phyloP scores from a whole-genome alignment of 495 filamentous ascomycete species.

The Hapsidospora chrysogenum region DNA sequence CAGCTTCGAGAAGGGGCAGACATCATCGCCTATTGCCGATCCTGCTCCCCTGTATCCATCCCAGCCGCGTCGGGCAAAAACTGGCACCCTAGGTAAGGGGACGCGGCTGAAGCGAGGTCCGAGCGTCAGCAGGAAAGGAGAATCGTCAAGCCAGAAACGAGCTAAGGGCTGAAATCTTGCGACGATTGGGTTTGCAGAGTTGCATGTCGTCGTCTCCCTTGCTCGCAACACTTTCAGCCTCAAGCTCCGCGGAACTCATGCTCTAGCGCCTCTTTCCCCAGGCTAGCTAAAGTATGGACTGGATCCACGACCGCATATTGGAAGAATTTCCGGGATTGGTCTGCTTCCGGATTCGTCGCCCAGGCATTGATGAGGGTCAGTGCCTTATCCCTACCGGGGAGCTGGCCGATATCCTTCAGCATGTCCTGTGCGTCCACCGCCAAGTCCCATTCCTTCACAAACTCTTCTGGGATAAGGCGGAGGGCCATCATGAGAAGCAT shows the following conservation, averaged over 20 bases:
- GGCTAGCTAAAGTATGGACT: slow-evolving; percentile 14
- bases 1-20: no score
- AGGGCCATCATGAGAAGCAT: slow-evolving; percentile 16
- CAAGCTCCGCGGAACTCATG: slow-evolving; percentile 7
- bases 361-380: slow-evolving; percentile 17
- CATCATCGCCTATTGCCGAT: no score
- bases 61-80: no score
- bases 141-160: no score
- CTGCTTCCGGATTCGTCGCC: slow-evolving; percentile 14
- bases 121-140: no score
- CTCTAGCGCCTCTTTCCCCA: slow-evolving; percentile 19
- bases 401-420: slow-evolving; percentile 18
- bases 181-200: no score
- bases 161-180: no score
- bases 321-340: slow-evolving; percentile 17
- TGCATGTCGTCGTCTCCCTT: no score
- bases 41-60: no score
- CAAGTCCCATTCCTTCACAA: slow-evolving; percentile 18
- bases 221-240: no score
- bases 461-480: slow-evolving; percentile 12
- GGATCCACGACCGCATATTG: slow-evolving; percentile 17
- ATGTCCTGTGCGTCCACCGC: slow-evolving; percentile 15
- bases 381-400: slow-evolving; percentile 18
- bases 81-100: no score
- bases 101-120: no score